Base-by-base conservation (phyloP, 441 rosid species). In the Populus hybrid region DNA sequence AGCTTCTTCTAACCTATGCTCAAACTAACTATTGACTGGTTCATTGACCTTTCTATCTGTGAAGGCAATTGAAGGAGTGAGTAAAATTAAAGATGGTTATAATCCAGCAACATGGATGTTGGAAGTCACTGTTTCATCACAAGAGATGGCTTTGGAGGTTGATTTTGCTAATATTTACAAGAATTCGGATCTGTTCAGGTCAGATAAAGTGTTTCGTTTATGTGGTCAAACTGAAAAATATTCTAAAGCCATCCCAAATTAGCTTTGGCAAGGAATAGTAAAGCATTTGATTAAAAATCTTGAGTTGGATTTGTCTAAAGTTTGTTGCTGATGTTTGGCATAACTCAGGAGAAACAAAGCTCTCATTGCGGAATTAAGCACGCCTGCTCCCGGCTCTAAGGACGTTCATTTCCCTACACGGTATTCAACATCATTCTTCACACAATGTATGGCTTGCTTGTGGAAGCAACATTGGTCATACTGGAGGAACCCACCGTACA, bases 41-140 rank as follows among this genome's bases (percentile, higher is more conserved):
- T 30, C 34, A 5, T 10, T 30, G 36, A 20, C 16, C 24, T 16
- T 69, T 72, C 7, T 34, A 69, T 36, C 38, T 23, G 20, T 42
- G 5, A 70, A 94, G 97, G 90, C 75, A 73, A 80, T 93, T 40
- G 82, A 85, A 77, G 94, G 93, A 80, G 87, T 90, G 9, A 65
- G 79, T 63, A 91, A 89, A 81, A 93, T 92, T 70, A 93, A 85
- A 81, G 94, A 90, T 28, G 97, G 95, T 6, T 88, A 90, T 71
- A 92, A 93, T 73, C 97, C 98, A 18, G 99, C 99, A 77, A 92
- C 95, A 20, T 90, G 98, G 98, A 92, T 93, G 97, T 80, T 92
- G 66, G 97, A 94, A 82, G 92, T 90, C 61, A 89, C 92, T 3
- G 26, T 81, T 8, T 73, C 86, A 34, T 84, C 88, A 16, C 94